A percentile compares a stretch with the other conserved stretches of the same genome.
Evolutionary conservation across 2,329 filamentous ascomycete genomes (phyloP).

Genomic region (Sclerotinia spermophila): DNA sequence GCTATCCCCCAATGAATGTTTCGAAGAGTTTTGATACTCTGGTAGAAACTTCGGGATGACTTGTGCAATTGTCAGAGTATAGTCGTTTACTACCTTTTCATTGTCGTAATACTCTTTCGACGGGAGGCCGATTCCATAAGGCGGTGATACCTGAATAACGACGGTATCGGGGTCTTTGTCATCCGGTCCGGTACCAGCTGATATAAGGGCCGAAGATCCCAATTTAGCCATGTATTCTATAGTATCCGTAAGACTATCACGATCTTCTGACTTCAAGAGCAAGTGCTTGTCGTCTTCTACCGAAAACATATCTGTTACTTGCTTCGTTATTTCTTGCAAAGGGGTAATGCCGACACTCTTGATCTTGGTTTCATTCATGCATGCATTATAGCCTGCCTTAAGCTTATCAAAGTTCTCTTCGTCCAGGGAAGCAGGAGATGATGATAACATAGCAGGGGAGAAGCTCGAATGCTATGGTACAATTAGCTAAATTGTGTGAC

Average conservation of each 20-base stretch:
- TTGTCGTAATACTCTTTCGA: constrained; percentile 60
- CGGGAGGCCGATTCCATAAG: constrained; percentile 52
- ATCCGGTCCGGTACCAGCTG: constrained; percentile 32
- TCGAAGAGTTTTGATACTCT: constrained; percentile 21
- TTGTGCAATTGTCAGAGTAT: constrained; percentile 43
- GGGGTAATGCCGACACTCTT: constrained; percentile 53
- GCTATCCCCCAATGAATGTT: constrained; percentile 20
- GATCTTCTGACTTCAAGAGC: constrained; percentile 30
- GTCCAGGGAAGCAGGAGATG: constrained; percentile 45
- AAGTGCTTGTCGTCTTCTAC: constrained; percentile 20
- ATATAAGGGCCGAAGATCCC: constrained; percentile 41
- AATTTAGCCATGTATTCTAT: constrained; percentile 47
- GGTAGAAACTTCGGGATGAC: constrained; percentile 30
- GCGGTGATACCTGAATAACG: constrained; percentile 43
- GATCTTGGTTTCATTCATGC: constrained; percentile 58
- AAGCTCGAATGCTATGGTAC: constrained; percentile 46
- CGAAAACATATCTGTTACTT: constrained; percentile 48
- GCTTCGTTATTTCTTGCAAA: constrained; percentile 52
- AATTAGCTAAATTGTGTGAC: constrained; percentile 13
- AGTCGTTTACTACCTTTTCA: constrained; percentile 49
- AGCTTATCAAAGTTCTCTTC: constrained; percentile 64
- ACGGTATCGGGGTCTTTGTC: constrained; percentile 48
- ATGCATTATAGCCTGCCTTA: constrained; percentile 61
- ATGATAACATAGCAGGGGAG: constrained; percentile 42
- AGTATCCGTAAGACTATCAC: constrained; percentile 43